Conservation (phyloP, 305 asterid species). For the Euphrasia arctica region DNA sequence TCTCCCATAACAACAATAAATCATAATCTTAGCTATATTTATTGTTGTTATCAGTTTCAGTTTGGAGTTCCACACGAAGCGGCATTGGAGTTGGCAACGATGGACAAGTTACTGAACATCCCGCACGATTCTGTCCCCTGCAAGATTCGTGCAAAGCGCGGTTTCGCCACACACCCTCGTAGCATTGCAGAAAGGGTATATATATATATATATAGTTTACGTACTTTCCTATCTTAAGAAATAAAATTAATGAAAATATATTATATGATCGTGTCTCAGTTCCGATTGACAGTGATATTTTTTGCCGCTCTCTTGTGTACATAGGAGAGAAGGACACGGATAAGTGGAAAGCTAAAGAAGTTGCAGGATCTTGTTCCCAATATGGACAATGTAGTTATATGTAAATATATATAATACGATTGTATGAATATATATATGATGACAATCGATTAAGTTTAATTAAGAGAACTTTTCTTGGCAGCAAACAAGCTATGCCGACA, state of each 20-base stretch:
- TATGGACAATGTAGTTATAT: slow-evolving; percentile 71
- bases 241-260: too few relatives aligned
- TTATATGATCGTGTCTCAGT: too few relatives aligned
- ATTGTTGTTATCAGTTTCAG: slow-evolving; percentile 51
- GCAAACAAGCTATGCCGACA: slow-evolving; percentile 96
- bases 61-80: slow-evolving; percentile 57
- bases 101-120: slow-evolving; percentile 72
- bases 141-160: slow-evolving; percentile 96
- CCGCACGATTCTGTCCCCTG: slow-evolving; percentile 91
- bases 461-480: slow-evolving; percentile 27
- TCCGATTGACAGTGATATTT: not conserved
- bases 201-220: not conserved
- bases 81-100: slow-evolving; percentile 54
- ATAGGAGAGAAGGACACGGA: slow-evolving; percentile 89
- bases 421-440: not conserved
- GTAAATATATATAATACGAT: too few relatives aligned
- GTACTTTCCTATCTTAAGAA: not conserved
- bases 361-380: slow-evolving; percentile 96
- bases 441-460: not conserved
- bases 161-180: slow-evolving; percentile 97
- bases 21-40: not conserved
- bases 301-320: not conserved
- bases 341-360: slow-evolving; percentile 81
- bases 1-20: not conserved
- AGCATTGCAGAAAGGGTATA: slow-evolving; percentile 93